Percentiles rank a stretch among this genome's conserved stretches.
Conservation (phyloP, 2,329 filamentous ascomycete genomes). For the Leptographium lundbergii region DNA sequence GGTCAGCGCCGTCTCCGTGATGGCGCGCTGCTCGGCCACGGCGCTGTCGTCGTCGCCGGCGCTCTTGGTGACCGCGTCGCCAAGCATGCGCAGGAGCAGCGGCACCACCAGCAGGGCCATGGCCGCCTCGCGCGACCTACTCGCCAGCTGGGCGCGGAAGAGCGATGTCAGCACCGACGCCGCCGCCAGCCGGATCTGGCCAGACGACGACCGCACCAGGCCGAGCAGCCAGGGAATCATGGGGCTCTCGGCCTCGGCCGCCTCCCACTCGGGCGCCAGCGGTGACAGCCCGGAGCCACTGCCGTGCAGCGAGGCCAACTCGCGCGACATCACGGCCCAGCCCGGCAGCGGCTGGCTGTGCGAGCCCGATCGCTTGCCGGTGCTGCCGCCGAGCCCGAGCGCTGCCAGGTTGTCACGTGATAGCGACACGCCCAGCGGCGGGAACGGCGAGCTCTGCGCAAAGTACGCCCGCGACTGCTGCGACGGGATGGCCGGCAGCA, state of each 20-base stretch:
- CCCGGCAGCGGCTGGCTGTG: constrained; percentile 15
- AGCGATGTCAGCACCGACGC: constrained; percentile 56
- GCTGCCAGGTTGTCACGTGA: constrained; percentile 23
- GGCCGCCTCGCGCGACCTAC: constrained; percentile 48
- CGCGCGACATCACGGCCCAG: constrained; percentile 2
- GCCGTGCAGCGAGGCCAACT: background rate
- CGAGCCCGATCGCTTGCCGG: constrained; percentile 11
- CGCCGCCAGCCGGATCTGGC: constrained; percentile 53
- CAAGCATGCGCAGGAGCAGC: constrained; percentile 46
- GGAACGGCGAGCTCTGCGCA: constrained; percentile 33
- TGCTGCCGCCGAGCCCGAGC: constrained; percentile 12
- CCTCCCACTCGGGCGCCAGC: constrained; percentile 12
- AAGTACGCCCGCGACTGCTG: constrained; percentile 21
- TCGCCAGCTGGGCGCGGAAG: constrained; percentile 54
- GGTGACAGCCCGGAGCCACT: background rate
- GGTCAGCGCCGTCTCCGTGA: constrained; percentile 60
- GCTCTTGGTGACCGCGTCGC: constrained; percentile 19
- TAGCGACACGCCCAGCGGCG: constrained; percentile 34
- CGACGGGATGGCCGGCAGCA: constrained; percentile 44
- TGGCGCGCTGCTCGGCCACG: constrained; percentile 30
- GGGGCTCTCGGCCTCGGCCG: constrained; percentile 54
- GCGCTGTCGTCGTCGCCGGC: constrained; percentile 21
- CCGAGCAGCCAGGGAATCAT: constrained; percentile 63
- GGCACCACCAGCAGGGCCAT: constrained; percentile 59
- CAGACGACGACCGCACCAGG: constrained; percentile 42